Conservation (phyloP, 352 stramenopile genomes). For the Pythium periplocum region DNA sequence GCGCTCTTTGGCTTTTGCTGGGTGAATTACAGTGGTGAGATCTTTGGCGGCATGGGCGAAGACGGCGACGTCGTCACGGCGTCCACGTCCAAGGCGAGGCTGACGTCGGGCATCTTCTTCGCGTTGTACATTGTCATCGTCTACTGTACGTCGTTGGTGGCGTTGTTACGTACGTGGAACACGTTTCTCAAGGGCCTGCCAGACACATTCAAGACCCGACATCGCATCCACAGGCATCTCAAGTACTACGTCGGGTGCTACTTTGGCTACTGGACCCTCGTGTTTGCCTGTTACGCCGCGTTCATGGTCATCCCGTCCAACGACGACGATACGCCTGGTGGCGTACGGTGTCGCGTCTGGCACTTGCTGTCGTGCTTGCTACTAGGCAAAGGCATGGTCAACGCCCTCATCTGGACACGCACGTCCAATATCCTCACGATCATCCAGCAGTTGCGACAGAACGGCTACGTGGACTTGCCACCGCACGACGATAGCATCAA, state of each 20-base stretch:
- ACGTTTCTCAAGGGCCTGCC: slow-evolving; percentile 70
- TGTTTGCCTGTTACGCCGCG: slow-evolving; percentile 59
- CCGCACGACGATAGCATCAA: slow-evolving; percentile 81
- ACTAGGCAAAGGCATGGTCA: slow-evolving; percentile 74
- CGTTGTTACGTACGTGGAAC: slow-evolving; percentile 74
- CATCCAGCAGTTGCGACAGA: slow-evolving; percentile 59
- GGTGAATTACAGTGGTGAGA: slow-evolving; percentile 52
- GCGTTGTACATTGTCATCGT: slow-evolving; percentile 78
- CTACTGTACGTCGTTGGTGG: slow-evolving; percentile 73
- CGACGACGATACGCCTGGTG: slow-evolving; percentile 14
- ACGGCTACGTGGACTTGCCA: slow-evolving; percentile 55
- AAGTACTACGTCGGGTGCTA: slow-evolving; percentile 88
- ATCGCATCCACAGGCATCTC: slow-evolving; percentile 73
- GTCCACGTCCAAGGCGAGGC: slow-evolving; percentile 5
- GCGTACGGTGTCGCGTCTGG: slow-evolving; percentile 61
- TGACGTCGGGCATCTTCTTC: slow-evolving; percentile 72
- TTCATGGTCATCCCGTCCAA: slow-evolving; percentile 54
- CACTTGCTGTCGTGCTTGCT: slow-evolving; percentile 66
- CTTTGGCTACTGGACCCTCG: slow-evolving; percentile 81
- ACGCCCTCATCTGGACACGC: slow-evolving; percentile 76
- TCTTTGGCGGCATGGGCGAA: slow-evolving; percentile 8
- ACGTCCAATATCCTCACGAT: slow-evolving; percentile 79
- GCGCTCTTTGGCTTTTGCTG: slow-evolving; percentile 82
- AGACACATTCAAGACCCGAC: slow-evolving; percentile 68
- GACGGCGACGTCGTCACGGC: slow-evolving; percentile 7